Percentiles rank a stretch among this genome's conserved stretches.
Evolutionary conservation across 352 stramenopile genomes (phyloP).

Genomic region (Globisporangium emineosum): DNA sequence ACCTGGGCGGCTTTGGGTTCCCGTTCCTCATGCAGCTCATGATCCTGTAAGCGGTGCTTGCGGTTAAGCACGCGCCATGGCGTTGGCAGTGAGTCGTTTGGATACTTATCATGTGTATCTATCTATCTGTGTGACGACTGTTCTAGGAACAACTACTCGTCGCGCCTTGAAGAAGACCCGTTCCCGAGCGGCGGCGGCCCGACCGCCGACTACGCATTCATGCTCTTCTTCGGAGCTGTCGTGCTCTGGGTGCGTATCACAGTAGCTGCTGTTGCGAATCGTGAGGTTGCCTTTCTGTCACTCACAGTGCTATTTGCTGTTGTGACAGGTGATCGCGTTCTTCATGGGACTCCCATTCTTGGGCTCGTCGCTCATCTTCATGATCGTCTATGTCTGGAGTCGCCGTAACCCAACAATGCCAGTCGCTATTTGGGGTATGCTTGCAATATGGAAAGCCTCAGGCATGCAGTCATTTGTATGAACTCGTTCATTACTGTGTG

Average conservation of each 20-base stretch:
- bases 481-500: not conserved
- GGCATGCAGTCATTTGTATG: not conserved
- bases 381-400: conserved; percentile 91
- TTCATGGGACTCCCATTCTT: conserved; percentile 85
- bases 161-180: conserved; percentile 78
- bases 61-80: too few species aligned
- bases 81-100: not conserved
- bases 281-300: not conserved
- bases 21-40: conserved; percentile 90
- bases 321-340: conserved; percentile 70
- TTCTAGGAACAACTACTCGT: conserved; percentile 78
- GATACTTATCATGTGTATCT: not conserved
- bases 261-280: not conserved
- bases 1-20: conserved; percentile 85
- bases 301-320: not conserved
- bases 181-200: conserved; percentile 77
- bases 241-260: conserved; percentile 65
- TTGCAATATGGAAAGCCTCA: not conserved
- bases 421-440: conserved; percentile 78
- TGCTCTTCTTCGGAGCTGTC: conserved; percentile 80
- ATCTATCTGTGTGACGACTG: conserved; percentile 5
- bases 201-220: conserved; percentile 88
- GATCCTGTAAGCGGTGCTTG: conserved; percentile 62
- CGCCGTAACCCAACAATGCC: conserved; percentile 78
- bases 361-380: conserved; percentile 85